Percentiles rank a stretch among this genome's conserved stretches.
Conservation (phyloP, 2,329 filamentous ascomycete species). For the Aspergillaceae sp. region DNA sequence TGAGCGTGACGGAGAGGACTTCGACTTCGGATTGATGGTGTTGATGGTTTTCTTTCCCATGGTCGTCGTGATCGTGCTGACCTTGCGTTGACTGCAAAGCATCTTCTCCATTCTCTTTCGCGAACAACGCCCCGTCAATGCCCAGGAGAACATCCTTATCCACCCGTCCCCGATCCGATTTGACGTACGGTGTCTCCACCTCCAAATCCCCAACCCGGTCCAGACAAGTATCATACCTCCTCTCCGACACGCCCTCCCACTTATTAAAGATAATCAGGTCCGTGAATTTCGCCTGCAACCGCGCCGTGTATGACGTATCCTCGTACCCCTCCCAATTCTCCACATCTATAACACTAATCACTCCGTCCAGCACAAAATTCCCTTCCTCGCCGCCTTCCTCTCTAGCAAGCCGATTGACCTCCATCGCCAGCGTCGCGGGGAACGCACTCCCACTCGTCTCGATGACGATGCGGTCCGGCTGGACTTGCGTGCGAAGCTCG, state of each 20-base stretch:
- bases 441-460: constrained; percentile 87
- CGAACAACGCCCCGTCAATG: constrained; percentile 66
- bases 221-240: constrained; percentile 65
- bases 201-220: constrained; percentile 75
- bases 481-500: constrained; percentile 55
- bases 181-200: constrained; percentile 72
- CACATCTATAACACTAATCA: constrained; percentile 82
- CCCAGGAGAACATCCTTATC: constrained; percentile 74
- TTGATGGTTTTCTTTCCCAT: constrained; percentile 33
- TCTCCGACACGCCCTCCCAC: constrained; percentile 70
- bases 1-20: constrained; percentile 72
- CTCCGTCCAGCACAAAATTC: constrained; percentile 70
- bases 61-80: constrained; percentile 14
- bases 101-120: constrained; percentile 35
- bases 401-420: constrained; percentile 70
- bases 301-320: constrained; percentile 80
- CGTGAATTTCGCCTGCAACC: constrained; percentile 80
- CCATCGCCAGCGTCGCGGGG: constrained; percentile 81
- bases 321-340: constrained; percentile 94
- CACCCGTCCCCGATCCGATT: constrained; percentile 73
- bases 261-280: constrained; percentile 90
- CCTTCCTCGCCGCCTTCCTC: constrained; percentile 45
- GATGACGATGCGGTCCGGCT: constrained; percentile 79
- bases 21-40: constrained; percentile 81
- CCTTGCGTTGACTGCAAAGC: constrained; percentile 10